Evolutionary conservation across 2,329 filamentous ascomycete genomes (phyloP).

Genomic region (Cytospora piceae): DNA sequence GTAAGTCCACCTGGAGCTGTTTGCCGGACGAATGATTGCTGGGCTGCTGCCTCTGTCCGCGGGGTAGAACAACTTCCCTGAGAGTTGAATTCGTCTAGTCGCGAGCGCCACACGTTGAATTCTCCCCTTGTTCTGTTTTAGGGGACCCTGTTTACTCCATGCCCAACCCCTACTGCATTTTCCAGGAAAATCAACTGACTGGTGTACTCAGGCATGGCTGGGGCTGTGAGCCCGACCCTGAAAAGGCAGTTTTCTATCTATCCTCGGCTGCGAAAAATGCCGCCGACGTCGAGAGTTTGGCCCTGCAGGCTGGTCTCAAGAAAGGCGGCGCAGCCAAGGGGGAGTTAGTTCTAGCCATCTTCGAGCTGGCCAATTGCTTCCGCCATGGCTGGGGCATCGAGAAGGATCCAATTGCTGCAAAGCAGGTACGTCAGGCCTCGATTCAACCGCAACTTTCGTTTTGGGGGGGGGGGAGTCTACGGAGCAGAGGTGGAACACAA

Average conservation of each 20-base stretch:
- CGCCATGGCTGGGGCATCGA: constrained; percentile 91
- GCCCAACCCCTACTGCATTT: background rate
- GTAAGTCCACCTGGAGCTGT: constrained; percentile 54
- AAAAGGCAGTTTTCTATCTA: constrained; percentile 79
- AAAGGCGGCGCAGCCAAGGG: constrained; percentile 95
- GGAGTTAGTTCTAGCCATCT: constrained; percentile 94
- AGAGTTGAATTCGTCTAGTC: background rate
- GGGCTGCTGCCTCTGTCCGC: background rate
- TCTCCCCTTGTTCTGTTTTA: background rate
- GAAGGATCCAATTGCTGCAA: constrained; percentile 83
- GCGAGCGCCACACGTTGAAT: background rate
- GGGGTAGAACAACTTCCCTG: background rate
- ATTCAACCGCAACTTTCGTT: too few relatives aligned
- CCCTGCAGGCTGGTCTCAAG: constrained; percentile 83
- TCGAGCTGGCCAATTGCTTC: constrained; percentile 91
- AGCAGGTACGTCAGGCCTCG: constrained; percentile 55
- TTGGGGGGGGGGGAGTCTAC: background rate
- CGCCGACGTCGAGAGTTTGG: constrained; percentile 82
- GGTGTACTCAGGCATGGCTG: constrained; percentile 74
- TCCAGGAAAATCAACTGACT: constrained; percentile 34
- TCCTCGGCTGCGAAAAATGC: constrained; percentile 89
- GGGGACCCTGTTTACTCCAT: background rate
- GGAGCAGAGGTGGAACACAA: background rate
- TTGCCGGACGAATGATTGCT: background rate
- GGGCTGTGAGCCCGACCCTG: constrained; percentile 77